Evolutionary conservation across 257 asterid species (phyloP).

Genomic region (Capsicum baccatum): DNA sequence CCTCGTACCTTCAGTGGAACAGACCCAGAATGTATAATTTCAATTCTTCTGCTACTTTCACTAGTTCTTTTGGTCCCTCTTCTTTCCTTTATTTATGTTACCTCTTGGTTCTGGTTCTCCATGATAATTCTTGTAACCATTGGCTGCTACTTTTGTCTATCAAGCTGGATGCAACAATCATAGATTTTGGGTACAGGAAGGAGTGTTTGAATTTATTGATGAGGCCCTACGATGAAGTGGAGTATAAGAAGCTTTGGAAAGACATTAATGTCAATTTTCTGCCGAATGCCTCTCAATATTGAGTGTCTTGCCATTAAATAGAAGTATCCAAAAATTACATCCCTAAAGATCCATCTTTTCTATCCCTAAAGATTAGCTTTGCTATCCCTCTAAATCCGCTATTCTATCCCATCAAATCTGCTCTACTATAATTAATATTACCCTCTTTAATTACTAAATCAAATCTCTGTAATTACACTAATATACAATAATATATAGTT

Average conservation of each 20-base stretch:
- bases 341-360: too few relatives aligned
- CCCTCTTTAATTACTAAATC: too few relatives aligned
- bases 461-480: too few relatives aligned
- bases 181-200: conserved; percentile 34
- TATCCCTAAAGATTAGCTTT: too few relatives aligned
- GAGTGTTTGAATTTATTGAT: conserved; percentile 36
- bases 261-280: background rate
- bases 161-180: conserved; percentile 40
- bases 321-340: too few relatives aligned
- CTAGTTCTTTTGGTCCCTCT: background rate
- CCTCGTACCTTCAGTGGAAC: conserved; percentile 32
- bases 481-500: too few relatives aligned
- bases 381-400: too few relatives aligned
- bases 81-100: conserved; percentile 10
- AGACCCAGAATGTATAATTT: conserved; percentile 28
- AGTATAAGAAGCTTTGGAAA: conserved; percentile 44
- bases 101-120: background rate
- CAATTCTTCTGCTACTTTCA: background rate
- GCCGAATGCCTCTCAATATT: too few relatives aligned
- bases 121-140: conserved; percentile 22
- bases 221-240: conserved; percentile 42
- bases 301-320: too few relatives aligned
- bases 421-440: too few relatives aligned
- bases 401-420: too few relatives aligned
- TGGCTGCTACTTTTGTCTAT: conserved; percentile 27